These are phyloP conservation scores for Globisporangium paroecandrum DNA, from an alignment of 352 stramenopile species.

Conservation along the genomic window DNA sequence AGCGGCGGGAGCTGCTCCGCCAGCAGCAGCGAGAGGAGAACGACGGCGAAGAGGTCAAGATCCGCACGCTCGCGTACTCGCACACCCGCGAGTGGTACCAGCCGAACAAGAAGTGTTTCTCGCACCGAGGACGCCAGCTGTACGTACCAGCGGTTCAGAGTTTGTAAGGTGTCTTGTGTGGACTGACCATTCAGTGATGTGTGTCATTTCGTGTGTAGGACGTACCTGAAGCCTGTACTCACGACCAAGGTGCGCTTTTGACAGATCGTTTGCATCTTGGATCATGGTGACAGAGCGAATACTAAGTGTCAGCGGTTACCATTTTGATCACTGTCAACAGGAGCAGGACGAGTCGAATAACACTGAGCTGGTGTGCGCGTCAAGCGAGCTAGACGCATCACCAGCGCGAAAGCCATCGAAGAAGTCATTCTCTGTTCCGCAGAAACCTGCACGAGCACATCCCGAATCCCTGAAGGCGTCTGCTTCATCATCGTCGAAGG, in stretches of 20 bases:
- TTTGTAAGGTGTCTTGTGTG: background rate
- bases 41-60: slow-evolving; percentile 56
- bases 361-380: background rate
- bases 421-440: slow-evolving; percentile 1
- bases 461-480: background rate
- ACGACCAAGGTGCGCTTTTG: slow-evolving; percentile 26
- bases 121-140: slow-evolving; percentile 50
- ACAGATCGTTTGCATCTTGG: background rate
- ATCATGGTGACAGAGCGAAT: no score
- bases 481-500: background rate
- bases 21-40: slow-evolving; percentile 45
- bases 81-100: slow-evolving; percentile 60
- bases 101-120: slow-evolving; percentile 61
- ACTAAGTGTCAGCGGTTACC: no score
- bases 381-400: background rate
- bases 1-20: slow-evolving; percentile 22
- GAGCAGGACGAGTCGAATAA: slow-evolving; percentile 2
- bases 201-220: slow-evolving; percentile 24
- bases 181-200: background rate
- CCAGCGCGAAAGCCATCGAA: slow-evolving; percentile 1
- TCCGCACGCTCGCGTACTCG: slow-evolving; percentile 53
- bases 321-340: background rate
- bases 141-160: slow-evolving; percentile 20
- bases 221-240: slow-evolving; percentile 60
- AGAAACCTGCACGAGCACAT: slow-evolving; percentile 1